Conservation (phyloP, 139 green algal species). For the Tetraselmis striata region DNA sequence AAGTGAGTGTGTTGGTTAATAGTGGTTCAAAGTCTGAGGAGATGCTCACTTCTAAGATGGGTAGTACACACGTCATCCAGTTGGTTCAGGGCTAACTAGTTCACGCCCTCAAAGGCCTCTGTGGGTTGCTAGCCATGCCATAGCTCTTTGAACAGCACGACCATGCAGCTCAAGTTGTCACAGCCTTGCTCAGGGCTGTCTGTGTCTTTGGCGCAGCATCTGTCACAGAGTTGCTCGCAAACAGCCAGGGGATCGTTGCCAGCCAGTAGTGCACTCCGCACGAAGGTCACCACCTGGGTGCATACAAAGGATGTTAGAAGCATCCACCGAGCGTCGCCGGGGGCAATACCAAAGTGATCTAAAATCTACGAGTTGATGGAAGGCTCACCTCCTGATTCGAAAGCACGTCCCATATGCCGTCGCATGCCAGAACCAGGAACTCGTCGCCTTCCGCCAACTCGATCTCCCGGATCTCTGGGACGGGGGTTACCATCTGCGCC, state of each 20-base stretch:
- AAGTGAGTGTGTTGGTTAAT: neutral
- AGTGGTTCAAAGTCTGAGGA: no score
- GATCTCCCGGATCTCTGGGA: constrained; percentile 46
- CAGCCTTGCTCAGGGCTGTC: constrained; percentile 31
- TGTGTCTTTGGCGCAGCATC: constrained; percentile 61
- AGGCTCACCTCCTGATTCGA: constrained; percentile 49
- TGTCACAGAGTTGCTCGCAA: constrained; percentile 62
- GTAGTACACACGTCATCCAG: no score
- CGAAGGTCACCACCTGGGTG: constrained; percentile 56
- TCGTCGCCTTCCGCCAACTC: constrained; percentile 45
- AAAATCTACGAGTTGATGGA: neutral
- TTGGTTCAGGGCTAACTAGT: neutral
- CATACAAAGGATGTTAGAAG: neutral
- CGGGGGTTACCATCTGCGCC: constrained; percentile 63
- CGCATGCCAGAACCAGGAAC: constrained; percentile 74
- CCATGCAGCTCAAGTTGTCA: constrained; percentile 50
- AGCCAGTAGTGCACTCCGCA: constrained; percentile 43
- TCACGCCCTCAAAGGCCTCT: neutral
- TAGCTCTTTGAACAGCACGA: constrained; percentile 32
- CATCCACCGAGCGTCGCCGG: no score
- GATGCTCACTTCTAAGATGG: no score
- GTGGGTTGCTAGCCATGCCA: neutral
- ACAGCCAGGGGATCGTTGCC: constrained; percentile 23
- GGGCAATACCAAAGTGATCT: no score
- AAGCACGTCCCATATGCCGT: constrained; percentile 80